Evolutionary conservation across 768 basidiomycete genomes (phyloP).

Genomic region (Boletus rufocinnamomeus): DNA sequence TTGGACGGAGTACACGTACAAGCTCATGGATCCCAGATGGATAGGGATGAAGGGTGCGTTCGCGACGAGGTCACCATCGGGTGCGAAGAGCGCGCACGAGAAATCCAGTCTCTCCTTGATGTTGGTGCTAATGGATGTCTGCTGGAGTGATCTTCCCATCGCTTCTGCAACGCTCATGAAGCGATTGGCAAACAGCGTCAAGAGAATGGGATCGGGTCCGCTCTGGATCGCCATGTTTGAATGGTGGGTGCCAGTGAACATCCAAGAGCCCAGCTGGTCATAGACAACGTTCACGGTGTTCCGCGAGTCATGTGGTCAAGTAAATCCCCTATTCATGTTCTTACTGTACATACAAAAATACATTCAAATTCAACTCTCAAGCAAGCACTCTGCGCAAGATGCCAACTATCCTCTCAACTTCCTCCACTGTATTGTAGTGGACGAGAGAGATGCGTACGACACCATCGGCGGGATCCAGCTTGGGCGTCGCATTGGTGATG

Average conservation of each 20-base stretch:
- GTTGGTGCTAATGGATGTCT: conserved; percentile 89
- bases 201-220: conserved; percentile 79
- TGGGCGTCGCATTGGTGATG: conserved; percentile 52
- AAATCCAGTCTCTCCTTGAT: conserved; percentile 97
- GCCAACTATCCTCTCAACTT: conserved; percentile 61
- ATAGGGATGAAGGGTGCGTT: conserved; percentile 93
- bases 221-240: conserved; percentile 21
- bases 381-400: conserved; percentile 54
- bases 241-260: neutral
- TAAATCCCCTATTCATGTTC: neutral
- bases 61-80: conserved; percentile 92
- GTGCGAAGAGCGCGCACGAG: conserved; percentile 92
- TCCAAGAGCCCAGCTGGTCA: neutral
- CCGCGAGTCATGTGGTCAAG: conserved; percentile 5
- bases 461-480: conserved; percentile 60
- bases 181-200: conserved; percentile 92
- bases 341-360: neutral
- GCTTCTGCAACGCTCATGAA: conserved; percentile 98
- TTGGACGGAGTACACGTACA: conserved; percentile 52
- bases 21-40: conserved; percentile 87
- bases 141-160: conserved; percentile 88
- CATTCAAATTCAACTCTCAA: conserved; percentile 1
- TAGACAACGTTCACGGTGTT: neutral
- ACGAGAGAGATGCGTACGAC: conserved; percentile 76
- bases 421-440: conserved; percentile 77